Base-by-base conservation (phyloP, 2,329 filamentous ascomycete species). In the Sphaerulina musiva region DNA sequence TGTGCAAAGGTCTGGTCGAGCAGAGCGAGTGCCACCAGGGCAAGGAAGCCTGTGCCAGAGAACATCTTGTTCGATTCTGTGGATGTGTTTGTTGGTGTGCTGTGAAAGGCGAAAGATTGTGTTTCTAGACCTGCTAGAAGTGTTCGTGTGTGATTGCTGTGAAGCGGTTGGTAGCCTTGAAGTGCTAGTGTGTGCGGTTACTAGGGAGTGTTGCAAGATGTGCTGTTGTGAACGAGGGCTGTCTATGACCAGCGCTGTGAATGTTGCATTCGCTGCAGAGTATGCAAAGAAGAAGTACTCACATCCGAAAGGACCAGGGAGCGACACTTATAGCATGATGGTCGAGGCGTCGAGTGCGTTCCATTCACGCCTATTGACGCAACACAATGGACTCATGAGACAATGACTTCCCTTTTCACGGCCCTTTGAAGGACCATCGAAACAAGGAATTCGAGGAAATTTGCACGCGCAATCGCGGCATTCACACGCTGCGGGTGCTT, bases 1-100 rank as follows among this genome's bases (percentile, higher is more conserved):
- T 97, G 92, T 42, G 84, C 87, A 47, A 80, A 79, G 64, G 77
- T 80, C 47, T 79, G 31, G 36, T 51, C 36, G n/a, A 48, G 38
- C 29, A 65, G 51, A 34, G 50, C 48, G 43, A 74, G 59, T 78
- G 78, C 68, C 66, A 61, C 46, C 20, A 57, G 9, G 48, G 53
- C 50, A 26, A 48, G n/a, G 6, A 50, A 46, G 39, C 34, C 11
- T 29, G 34, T 46, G 52, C 49, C 52, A 31, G 40, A 20, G 47
- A 42, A 51, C 48, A 53, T 64, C 42, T 49, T 60, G 46, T 43
- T 20, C 14, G 49, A 42, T 55, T 40, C 45, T 56, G 50, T 55
- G 32, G 46, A 31, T 55, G 31, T 48, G 23, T 42, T 36, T 12
- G 14, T 34, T 39, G 36, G 14, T 31, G n/a, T 20, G 20, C 20